Base-by-base conservation (phyloP, 2,329 filamentous ascomycete genomes). In the Pezicula carpinea region DNA sequence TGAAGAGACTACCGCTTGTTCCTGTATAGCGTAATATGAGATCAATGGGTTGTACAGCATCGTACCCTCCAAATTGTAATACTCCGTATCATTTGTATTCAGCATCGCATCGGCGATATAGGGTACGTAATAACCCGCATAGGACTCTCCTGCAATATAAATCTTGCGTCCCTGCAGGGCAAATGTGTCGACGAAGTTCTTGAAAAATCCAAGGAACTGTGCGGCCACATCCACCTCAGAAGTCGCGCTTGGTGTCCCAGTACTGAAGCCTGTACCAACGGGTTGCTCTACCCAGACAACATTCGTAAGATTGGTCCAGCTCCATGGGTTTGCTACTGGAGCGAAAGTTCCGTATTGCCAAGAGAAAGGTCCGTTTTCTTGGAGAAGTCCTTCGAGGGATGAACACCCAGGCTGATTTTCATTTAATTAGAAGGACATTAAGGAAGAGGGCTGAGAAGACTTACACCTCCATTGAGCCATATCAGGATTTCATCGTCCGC, bases 81-180 rank as follows among this genome's bases (percentile, higher is more conserved):
- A 6, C 5, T 5, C 5, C 17, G 13, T 17, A 11, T 34, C 32
- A 32, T 70, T 70, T 49, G 58, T 43, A 61, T 74, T 66, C 38
- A 80, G 66, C 64, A 80, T 75, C 5, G 71, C 70, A 29, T 73
- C 70, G 1, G 76, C 74, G 46, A 81, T 78, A 59, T 80, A 80
- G 0, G 77, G 76, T 4, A 79, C 72, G 53, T 79, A 80, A 53
- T 64, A 66, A 17, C 71, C 75, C 3, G 71, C 75, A 56, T 79
- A 79, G 3, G 68, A 72, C 53, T 80, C 76, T 46, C 77, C 76
- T 3, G 76, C 74, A 22, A 80, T 58, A 53, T 77, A 80, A 1
- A 77, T 71, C 53, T 76, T 75, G 57, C 68, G 72, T n/a, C 69
- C 69, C 19, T 75, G 66, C 46, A 77, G 59, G n/a, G 69, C 68